These are phyloP conservation scores for Symbiodinium natans DNA, from an alignment of 73 alveolate species.

Conservation along the genomic window DNA sequence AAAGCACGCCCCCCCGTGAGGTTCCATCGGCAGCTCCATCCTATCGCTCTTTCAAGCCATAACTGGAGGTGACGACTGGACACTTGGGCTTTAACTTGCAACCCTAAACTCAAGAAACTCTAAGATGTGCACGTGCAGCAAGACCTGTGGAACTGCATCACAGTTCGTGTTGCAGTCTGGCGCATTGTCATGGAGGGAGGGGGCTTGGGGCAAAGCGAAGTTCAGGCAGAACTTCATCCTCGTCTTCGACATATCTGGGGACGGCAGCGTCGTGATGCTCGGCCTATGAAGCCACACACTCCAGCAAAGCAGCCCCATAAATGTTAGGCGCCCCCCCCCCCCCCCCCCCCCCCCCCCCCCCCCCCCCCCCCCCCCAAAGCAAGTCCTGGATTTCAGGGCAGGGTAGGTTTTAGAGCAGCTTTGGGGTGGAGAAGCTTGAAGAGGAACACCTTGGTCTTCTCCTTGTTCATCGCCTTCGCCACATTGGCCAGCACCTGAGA, in stretches of 20 bases:
- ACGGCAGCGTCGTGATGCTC: not conserved
- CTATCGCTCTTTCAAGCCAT: slow-evolving; percentile 53
- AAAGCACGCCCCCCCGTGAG: too few relatives aligned
- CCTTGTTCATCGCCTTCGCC: slow-evolving; percentile 75
- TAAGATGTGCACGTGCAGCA: not conserved
- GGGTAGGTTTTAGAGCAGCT: too few relatives aligned
- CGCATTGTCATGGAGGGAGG: too few relatives aligned
- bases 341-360: too few relatives aligned
- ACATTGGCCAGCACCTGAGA: slow-evolving; percentile 11
- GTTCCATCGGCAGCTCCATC: slow-evolving; percentile 39
- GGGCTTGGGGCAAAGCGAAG: not conserved
- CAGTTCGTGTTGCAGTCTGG: too few relatives aligned
- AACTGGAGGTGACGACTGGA: slow-evolving; percentile 63
- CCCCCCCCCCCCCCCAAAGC: too few relatives aligned
- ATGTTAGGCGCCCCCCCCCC: too few relatives aligned
- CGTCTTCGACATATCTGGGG: slow-evolving; percentile 10
- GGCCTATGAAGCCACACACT: not conserved
- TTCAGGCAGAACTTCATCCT: slow-evolving; percentile 40
- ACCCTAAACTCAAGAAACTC: not conserved
- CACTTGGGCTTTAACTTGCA: not conserved
- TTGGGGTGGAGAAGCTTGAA: too few relatives aligned
- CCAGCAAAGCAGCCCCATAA: too few relatives aligned
- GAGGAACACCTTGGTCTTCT: slow-evolving; percentile 57
- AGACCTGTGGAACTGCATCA: too few relatives aligned
- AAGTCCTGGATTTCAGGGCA: too few relatives aligned